Evolutionary conservation across 2,329 filamentous ascomycete species (phyloP).

Genomic region (Tympanopsis confertula): DNA sequence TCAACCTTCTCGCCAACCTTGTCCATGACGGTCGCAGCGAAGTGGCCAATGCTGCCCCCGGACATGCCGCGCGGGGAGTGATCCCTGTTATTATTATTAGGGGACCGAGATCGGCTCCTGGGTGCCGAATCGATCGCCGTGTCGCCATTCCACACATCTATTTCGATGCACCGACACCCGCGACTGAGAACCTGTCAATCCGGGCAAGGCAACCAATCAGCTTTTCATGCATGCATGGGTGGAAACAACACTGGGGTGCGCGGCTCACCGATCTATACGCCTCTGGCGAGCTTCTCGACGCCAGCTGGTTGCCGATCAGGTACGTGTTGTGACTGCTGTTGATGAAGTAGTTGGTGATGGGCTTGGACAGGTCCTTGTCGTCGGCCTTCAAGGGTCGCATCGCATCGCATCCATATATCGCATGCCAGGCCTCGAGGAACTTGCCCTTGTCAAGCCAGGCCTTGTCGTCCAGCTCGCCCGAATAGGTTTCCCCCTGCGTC

Average conservation of each 20-base stretch:
- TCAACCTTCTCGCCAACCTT: constrained; percentile 19
- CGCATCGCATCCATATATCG: constrained; percentile 29
- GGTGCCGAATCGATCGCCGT: constrained; percentile 14
- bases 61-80: constrained; percentile 34
- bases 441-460: constrained; percentile 9
- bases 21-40: constrained; percentile 25
- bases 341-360: constrained; percentile 83
- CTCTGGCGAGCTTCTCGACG: constrained; percentile 64
- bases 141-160: constrained; percentile 83
- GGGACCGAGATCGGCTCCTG: constrained; percentile 12
- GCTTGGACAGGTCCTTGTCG: constrained; percentile 47
- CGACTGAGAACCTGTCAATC: constrained; percentile 50
- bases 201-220: constrained; percentile 3
- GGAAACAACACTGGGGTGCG: constrained; percentile 2
- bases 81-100: constrained; percentile 30
- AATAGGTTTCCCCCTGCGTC: constrained; percentile 30
- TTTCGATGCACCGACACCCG: constrained; percentile 83
- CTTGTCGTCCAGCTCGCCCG: constrained; percentile 7
- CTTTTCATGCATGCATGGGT: not conserved
- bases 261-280: constrained; percentile 62
- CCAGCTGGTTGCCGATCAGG: constrained; percentile 74
- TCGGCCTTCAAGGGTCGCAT: constrained; percentile 25
- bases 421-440: constrained; percentile 37
- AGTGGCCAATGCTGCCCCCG: constrained; percentile 24
- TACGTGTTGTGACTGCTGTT: constrained; percentile 95